These are phyloP conservation scores for Coniochaeta sp. DNA, from an alignment of 2,329 filamentous ascomycete genomes.

Conservation along the genomic window DNA sequence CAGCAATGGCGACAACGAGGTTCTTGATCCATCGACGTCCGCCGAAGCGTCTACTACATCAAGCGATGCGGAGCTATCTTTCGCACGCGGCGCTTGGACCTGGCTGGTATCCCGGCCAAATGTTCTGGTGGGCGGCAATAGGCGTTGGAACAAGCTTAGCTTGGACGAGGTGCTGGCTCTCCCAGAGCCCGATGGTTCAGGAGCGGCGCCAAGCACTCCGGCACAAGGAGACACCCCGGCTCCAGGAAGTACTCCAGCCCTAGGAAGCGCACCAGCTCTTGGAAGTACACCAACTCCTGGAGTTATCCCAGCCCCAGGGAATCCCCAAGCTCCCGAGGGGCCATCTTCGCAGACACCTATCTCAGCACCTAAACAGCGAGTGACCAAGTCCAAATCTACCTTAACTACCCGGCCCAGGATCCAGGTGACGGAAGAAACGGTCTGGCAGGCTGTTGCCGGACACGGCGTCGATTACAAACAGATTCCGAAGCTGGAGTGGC, in stretches of 20 bases:
- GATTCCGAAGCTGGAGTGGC: conserved; percentile 51
- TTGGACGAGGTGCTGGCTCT: conserved; percentile 30
- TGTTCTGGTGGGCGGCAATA: conserved; percentile 28
- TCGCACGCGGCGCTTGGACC: conserved; percentile 32
- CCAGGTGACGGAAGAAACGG: conserved; percentile 43
- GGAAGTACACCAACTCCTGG: not conserved
- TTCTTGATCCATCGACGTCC: not conserved
- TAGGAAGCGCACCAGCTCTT: not conserved
- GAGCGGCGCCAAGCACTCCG: not conserved
- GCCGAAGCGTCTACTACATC: conserved; percentile 2
- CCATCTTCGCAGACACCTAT: not conserved
- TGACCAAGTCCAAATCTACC: not conserved
- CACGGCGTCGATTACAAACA: conserved; percentile 52
- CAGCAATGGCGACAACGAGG: not conserved
- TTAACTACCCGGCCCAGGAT: conserved; percentile 23
- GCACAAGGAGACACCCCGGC: not conserved
- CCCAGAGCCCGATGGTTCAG: conserved; percentile 18
- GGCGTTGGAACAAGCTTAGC: conserved; percentile 27
- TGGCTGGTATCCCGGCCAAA: conserved; percentile 31
- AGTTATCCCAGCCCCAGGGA: not conserved
- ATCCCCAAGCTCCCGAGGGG: not conserved
- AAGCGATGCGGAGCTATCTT: conserved; percentile 20
- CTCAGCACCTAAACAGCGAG: conserved; percentile 1
- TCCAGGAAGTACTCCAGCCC: not conserved
- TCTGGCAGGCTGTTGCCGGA: conserved; percentile 53